Conservation (phyloP, 2,329 filamentous ascomycete species). For the Leptoxyphium fumago region DNA sequence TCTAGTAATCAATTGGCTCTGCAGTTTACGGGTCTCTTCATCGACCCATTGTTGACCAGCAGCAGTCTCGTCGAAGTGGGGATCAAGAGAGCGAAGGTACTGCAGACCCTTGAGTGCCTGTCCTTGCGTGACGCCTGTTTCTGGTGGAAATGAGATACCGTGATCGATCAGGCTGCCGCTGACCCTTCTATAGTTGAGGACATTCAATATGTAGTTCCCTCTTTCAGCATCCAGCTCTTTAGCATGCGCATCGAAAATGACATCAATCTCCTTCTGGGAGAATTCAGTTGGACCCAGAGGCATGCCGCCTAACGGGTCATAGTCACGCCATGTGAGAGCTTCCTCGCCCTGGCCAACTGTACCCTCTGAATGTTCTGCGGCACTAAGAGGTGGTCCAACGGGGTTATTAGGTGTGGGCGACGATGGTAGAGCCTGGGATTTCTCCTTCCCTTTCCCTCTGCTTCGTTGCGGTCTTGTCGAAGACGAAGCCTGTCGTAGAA, state of each 20-base stretch:
- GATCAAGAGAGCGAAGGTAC: slow-evolving; percentile 18
- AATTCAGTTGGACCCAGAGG: slow-evolving; percentile 19
- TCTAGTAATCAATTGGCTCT: slow-evolving; percentile 15
- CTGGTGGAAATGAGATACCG: slow-evolving; percentile 17
- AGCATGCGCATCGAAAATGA: slow-evolving; percentile 14
- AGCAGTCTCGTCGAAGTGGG: slow-evolving; percentile 20
- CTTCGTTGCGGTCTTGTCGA: too few relatives aligned
- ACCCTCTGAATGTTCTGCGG: slow-evolving; percentile 16
- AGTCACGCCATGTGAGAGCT: slow-evolving; percentile 22
- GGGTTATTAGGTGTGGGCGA: neutral
- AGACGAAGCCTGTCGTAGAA: too few relatives aligned
- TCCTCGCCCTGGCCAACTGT: slow-evolving; percentile 3
- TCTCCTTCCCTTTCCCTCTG: too few relatives aligned
- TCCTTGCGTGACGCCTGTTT: slow-evolving; percentile 11
- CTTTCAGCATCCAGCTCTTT: slow-evolving; percentile 15
- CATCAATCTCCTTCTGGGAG: slow-evolving; percentile 13
- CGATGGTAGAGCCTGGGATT: too few relatives aligned
- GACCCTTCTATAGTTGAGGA: slow-evolving; percentile 22
- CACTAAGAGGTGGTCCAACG: neutral
- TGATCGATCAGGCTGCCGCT: slow-evolving; percentile 23
- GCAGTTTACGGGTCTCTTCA: slow-evolving; percentile 17
- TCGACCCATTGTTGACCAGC: slow-evolving; percentile 20
- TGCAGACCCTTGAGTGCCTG: slow-evolving; percentile 18
- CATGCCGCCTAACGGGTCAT: slow-evolving; percentile 22
- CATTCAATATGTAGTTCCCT: slow-evolving; percentile 22